Evolutionary conservation across 306 rosid species (phyloP).

Genomic region (Mimosa pudica): DNA sequence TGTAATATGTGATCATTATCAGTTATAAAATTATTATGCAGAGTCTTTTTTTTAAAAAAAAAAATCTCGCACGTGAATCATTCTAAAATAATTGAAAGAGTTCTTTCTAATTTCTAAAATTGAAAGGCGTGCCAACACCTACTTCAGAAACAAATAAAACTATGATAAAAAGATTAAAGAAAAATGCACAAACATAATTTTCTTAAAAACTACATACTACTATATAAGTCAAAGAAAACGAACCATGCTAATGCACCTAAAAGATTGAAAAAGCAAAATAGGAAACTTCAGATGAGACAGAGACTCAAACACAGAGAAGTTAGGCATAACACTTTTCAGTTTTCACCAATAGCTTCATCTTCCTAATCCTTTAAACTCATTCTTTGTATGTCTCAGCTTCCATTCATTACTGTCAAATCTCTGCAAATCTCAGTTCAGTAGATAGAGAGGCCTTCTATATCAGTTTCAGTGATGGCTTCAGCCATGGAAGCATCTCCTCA

Average conservation of each 20-base stretch:
- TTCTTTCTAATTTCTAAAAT: background rate
- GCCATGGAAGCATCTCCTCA: constrained; percentile 51
- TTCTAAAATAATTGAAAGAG: background rate
- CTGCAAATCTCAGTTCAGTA: background rate
- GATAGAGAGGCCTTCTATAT: background rate
- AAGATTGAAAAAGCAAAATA: constrained; percentile 30
- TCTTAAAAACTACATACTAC: background rate
- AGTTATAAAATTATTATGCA: background rate
- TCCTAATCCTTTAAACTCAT: background rate
- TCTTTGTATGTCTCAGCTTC: background rate
- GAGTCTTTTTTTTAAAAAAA: background rate
- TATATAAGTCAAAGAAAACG: background rate
- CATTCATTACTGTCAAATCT: background rate
- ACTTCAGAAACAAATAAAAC: background rate
- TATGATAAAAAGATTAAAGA: background rate
- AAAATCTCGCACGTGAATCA: background rate
- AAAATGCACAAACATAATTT: background rate
- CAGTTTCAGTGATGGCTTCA: constrained; percentile 38
- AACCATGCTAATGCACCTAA: constrained; percentile 15
- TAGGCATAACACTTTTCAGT: background rate
- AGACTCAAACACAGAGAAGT: background rate
- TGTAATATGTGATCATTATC: background rate
- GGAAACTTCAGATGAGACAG: constrained; percentile 18
- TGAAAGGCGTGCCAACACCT: background rate
- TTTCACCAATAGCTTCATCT: background rate